Conservation (phyloP, 1,284 basidiomycete species). For the Tylopilus orsonianus region DNA sequence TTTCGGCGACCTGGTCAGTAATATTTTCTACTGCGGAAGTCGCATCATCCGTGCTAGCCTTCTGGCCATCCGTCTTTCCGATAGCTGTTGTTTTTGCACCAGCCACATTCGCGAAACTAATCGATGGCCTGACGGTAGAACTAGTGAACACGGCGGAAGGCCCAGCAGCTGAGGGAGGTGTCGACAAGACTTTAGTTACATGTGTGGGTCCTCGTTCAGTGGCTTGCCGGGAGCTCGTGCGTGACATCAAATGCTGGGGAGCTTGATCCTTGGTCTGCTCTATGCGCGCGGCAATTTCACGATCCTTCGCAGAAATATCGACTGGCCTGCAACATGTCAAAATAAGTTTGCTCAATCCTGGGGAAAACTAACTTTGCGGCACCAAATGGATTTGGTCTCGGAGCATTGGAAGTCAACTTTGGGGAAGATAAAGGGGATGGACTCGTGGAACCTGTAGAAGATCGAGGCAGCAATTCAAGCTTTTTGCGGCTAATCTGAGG, state of each 20-base stretch:
- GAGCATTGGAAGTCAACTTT: conserved; percentile 52
- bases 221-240: conserved; percentile 64
- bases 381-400: conserved; percentile 79
- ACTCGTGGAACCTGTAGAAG: conserved; percentile 57
- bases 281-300: conserved; percentile 67
- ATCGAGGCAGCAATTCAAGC: conserved; percentile 80
- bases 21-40: conserved; percentile 13
- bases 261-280: conserved; percentile 57
- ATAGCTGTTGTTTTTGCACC: conserved; percentile 40
- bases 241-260: conserved; percentile 57
- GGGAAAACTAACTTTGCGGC: conserved; percentile 62
- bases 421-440: conserved; percentile 76
- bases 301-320: conserved; percentile 77
- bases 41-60: conserved; percentile 21
- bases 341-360: conserved; percentile 4
- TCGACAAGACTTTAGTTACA: conserved; percentile 39
- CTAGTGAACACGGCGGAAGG: conserved; percentile 29
- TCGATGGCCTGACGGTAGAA: conserved; percentile 54
- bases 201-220: conserved; percentile 48
- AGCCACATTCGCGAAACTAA: conserved; percentile 71
- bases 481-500: conserved; percentile 77
- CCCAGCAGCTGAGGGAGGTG: conserved; percentile 32
- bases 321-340: conserved; percentile 62
- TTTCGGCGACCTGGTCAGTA: conserved; percentile 43
- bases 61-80: conserved; percentile 29